phyloP scores from a whole-genome alignment of 768 basidiomycete genomes.

The Coprinopsis sp. region DNA sequence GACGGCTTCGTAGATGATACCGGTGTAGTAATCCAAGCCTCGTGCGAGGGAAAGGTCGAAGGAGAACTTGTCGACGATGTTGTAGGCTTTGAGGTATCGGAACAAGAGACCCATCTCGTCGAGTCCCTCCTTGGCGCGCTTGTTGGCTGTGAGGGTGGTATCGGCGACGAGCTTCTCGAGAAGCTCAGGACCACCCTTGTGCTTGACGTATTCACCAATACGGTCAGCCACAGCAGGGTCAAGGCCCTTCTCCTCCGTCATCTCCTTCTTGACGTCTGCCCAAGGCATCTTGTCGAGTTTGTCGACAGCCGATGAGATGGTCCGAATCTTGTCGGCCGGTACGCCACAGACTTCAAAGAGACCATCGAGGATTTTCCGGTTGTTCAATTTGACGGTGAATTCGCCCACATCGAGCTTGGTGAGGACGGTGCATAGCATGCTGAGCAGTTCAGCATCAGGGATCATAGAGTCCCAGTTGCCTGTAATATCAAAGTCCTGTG shows the following conservation, averaged over 20 bases:
- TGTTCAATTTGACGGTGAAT: slow-evolving; percentile 94
- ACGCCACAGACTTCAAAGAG: slow-evolving; percentile 97
- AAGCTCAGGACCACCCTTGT: slow-evolving; percentile 85
- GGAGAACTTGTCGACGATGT: slow-evolving; percentile 77
- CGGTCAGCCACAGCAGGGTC: slow-evolving; percentile 77
- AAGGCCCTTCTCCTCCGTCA: slow-evolving; percentile 94
- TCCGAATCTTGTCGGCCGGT: slow-evolving; percentile 79
- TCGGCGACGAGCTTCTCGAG: slow-evolving; percentile 69
- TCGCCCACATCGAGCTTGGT: slow-evolving; percentile 86
- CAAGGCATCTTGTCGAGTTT: slow-evolving; percentile 98
- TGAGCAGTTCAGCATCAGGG: slow-evolving; percentile 89
- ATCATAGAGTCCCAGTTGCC: slow-evolving; percentile 96
- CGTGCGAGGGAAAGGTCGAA: slow-evolving; percentile 98
- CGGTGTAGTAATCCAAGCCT: slow-evolving; percentile 97
- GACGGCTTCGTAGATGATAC: slow-evolving; percentile 95
- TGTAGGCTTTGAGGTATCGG: slow-evolving; percentile 74
- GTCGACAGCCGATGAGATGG: slow-evolving; percentile 95
- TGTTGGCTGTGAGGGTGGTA: slow-evolving; percentile 57
- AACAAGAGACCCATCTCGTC: slow-evolving; percentile 86
- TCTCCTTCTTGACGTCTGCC: slow-evolving; percentile 90
- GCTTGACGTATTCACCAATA: slow-evolving; percentile 96
- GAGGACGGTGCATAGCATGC: slow-evolving; percentile 76
- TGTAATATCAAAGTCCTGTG: slow-evolving; percentile 91
- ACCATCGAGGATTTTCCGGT: slow-evolving; percentile 95
- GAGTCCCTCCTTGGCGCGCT: slow-evolving; percentile 75